Percentiles rank a stretch among this genome's conserved stretches.
Evolutionary conservation across 164 flowering plant species (phyloP).

Genomic region (Akebia trifoliata): DNA sequence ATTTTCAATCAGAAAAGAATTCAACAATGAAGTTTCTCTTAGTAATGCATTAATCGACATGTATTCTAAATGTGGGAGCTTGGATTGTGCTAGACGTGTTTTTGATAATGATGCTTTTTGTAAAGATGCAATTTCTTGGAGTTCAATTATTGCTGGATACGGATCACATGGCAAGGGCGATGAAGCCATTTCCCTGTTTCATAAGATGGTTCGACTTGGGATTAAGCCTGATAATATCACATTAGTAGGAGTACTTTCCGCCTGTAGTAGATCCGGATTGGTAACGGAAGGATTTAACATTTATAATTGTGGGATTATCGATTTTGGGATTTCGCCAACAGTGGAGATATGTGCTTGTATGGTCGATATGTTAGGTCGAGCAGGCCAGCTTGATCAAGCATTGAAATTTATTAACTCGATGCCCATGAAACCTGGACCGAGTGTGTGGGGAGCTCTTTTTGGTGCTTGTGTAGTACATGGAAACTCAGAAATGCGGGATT

Average conservation of each 20-base stretch:
- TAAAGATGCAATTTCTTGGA: conserved; percentile 68
- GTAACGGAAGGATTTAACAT: conserved; percentile 46
- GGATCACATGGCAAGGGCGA: conserved; percentile 57
- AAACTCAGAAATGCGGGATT: conserved; percentile 40
- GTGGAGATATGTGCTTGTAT: conserved; percentile 62
- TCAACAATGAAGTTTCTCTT: conserved; percentile 34
- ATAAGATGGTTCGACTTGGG: conserved; percentile 43
- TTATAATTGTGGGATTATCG: conserved; percentile 23
- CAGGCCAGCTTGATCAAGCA: conserved; percentile 58
- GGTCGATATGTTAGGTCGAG: conserved; percentile 61
- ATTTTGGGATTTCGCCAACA: conserved; percentile 38
- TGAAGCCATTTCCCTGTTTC: conserved; percentile 42
- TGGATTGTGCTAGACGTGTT: conserved; percentile 40
- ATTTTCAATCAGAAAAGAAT: conserved; percentile 39
- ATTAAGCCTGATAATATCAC: conserved; percentile 48
- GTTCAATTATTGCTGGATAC: conserved; percentile 59
- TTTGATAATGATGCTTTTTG: too few species aligned
- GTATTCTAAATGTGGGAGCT: conserved; percentile 62
- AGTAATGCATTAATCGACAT: conserved; percentile 62
- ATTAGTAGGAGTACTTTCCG: conserved; percentile 60
- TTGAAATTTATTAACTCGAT: conserved; percentile 46
- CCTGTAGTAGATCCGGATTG: conserved; percentile 58
- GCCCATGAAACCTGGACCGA: conserved; percentile 59
- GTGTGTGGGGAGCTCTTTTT: conserved; percentile 66
- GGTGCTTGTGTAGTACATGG: conserved; percentile 47